Conservation (phyloP, 257 asterid species). For the Handroanthus guayacan region DNA sequence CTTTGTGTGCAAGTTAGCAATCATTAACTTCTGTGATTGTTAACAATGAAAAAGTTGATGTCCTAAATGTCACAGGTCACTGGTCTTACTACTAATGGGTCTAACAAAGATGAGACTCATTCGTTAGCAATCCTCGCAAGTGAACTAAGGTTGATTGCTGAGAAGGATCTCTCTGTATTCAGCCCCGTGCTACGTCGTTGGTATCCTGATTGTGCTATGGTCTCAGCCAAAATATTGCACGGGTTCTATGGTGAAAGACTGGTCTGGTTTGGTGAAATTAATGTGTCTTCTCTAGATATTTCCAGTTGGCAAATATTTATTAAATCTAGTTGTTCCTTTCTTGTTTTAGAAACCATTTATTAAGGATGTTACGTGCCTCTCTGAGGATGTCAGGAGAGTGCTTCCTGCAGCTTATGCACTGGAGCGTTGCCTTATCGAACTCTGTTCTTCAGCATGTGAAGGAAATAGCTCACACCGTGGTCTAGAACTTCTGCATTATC, state of each 20-base stretch:
- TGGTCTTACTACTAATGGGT: constrained; percentile 51
- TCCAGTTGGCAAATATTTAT: constrained; percentile 22
- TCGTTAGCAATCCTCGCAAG: constrained; percentile 82
- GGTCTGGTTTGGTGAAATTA: constrained; percentile 54
- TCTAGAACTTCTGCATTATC: constrained; percentile 63
- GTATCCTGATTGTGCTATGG: constrained; percentile 73
- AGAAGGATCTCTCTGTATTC: constrained; percentile 66
- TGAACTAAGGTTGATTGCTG: constrained; percentile 72
- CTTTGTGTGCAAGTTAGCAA: constrained; percentile 30
- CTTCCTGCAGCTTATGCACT: constrained; percentile 87
- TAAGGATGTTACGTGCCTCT: constrained; percentile 63
- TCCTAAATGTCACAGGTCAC: constrained; percentile 57
- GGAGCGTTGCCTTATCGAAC: constrained; percentile 69
- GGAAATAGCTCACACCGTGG: constrained; percentile 45
- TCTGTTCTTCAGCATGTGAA: constrained; percentile 62
- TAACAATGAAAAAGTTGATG: constrained; percentile 39
- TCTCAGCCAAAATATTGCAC: constrained; percentile 73
- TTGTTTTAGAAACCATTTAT: constrained; percentile 77
- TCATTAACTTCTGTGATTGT: constrained; percentile 27
- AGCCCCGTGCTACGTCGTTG: constrained; percentile 72
- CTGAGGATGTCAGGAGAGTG: constrained; percentile 76
- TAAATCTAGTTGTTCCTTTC: constrained; percentile 36
- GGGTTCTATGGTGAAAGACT: constrained; percentile 84
- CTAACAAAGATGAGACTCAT: constrained; percentile 56
- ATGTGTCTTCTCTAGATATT: constrained; percentile 27